phyloP scores from a whole-genome alignment of 2,329 filamentous ascomycete species.

The Venturia asperata region DNA sequence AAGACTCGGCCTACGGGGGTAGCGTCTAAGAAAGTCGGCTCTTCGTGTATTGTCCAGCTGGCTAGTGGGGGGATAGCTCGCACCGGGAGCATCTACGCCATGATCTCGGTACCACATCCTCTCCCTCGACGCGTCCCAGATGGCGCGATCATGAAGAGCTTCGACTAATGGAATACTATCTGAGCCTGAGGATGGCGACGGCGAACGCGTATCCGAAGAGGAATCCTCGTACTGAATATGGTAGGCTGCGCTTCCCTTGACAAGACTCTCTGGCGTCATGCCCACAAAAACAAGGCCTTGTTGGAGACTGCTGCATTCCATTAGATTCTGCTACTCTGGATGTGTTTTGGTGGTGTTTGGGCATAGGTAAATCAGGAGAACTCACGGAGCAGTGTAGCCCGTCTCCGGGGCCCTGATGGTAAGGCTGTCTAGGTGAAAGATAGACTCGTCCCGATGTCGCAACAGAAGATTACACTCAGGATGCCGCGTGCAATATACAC shows the following conservation, averaged over 20 bases:
- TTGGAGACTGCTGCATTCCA: conserved; percentile 55
- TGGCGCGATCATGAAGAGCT: conserved; percentile 30
- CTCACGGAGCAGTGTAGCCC: conserved; percentile 82
- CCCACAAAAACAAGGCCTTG: conserved; percentile 89
- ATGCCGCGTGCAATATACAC: conserved; percentile 86
- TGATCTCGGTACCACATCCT: background rate
- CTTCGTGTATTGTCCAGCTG: background rate
- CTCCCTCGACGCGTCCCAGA: conserved; percentile 28
- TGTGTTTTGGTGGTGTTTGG: background rate
- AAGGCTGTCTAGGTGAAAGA: conserved; percentile 78
- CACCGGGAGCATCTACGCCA: background rate
- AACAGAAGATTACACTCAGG: conserved; percentile 81
- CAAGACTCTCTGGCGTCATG: conserved; percentile 65
- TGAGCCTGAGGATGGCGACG: conserved; percentile 14
- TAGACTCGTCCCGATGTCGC: conserved; percentile 68
- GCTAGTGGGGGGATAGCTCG: background rate
- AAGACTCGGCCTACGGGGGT: background rate
- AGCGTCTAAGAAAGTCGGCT: background rate
- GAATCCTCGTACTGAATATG: conserved; percentile 14
- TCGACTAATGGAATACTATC: conserved; percentile 30
- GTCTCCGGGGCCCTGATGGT: conserved; percentile 77
- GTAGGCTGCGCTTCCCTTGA: conserved; percentile 12
- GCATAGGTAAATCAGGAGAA: conserved; percentile 26
- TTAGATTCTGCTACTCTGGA: conserved; percentile 19
- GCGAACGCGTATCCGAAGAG: background rate